Conservation (phyloP, 257 asterid species). For the Solanum pennellii region DNA sequence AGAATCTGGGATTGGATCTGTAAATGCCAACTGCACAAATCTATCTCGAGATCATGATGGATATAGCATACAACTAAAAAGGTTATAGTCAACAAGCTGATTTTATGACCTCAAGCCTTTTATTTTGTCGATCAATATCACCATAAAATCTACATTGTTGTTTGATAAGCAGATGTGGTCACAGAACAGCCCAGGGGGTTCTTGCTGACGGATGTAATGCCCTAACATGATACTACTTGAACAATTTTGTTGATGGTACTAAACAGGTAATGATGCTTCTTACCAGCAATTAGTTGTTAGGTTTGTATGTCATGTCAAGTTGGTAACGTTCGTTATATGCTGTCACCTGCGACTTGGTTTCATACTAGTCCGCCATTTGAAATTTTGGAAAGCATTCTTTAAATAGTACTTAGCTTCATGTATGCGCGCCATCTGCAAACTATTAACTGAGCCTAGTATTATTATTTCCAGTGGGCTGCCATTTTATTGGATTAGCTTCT, state of each 20-base stretch:
- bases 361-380: not conserved
- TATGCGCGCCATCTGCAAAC: not conserved
- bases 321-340: not conserved
- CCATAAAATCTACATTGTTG: not conserved
- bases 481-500: not conserved
- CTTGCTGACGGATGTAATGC: slow-evolving; percentile 62
- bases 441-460: not conserved
- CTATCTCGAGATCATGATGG: not conserved
- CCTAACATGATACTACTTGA: slow-evolving; percentile 74
- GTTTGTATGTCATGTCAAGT: not conserved
- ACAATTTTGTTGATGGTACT: slow-evolving; percentile 84
- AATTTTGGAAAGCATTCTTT: not conserved
- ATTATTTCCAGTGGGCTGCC: not conserved
- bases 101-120: not conserved
- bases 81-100: not conserved
- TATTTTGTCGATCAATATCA: not conserved
- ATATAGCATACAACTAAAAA: not conserved
- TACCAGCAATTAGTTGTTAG: not conserved
- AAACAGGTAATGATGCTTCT: slow-evolving; percentile 57
- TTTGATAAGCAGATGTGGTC: slow-evolving; percentile 47
- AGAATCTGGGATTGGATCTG: not conserved
- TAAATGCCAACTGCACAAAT: not conserved
- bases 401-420: not conserved
- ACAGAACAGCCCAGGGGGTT: slow-evolving; percentile 59
- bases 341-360: not conserved